Evolutionary conservation across 2,329 filamentous ascomycete species (phyloP).

Genomic region (Cryphonectria radicalis): DNA sequence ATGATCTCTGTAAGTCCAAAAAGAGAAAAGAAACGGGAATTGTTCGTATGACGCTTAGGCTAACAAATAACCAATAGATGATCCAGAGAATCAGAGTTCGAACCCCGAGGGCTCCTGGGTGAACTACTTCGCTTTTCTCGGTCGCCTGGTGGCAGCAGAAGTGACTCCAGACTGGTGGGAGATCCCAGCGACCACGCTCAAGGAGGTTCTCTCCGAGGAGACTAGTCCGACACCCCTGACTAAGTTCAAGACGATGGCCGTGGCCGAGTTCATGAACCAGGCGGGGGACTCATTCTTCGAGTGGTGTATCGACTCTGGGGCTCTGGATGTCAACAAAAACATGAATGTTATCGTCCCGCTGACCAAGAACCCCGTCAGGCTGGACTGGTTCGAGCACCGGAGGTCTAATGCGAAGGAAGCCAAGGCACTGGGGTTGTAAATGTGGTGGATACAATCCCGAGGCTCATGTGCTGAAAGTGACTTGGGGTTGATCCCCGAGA

Average conservation of each 20-base stretch:
- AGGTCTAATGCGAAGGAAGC: background rate
- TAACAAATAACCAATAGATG: conserved; percentile 12
- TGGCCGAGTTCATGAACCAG: conserved; percentile 29
- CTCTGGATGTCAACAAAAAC: conserved; percentile 22
- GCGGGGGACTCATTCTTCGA: conserved; percentile 26
- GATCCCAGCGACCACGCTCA: conserved; percentile 27
- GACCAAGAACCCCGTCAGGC: conserved; percentile 18
- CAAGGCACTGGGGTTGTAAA: background rate
- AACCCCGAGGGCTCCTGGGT: conserved; percentile 25
- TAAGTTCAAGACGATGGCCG: conserved; percentile 27
- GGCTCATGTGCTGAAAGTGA: background rate
- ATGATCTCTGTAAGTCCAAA: conserved; percentile 23
- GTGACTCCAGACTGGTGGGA: conserved; percentile 30
- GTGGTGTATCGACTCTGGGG: conserved; percentile 27
- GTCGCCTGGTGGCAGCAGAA: conserved; percentile 25
- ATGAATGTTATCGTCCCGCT: conserved; percentile 26
- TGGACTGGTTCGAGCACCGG: conserved; percentile 24
- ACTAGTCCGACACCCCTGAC: conserved; percentile 19
- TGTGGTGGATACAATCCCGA: background rate
- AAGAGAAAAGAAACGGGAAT: too few species aligned
- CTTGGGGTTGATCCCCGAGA: background rate
- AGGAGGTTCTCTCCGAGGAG: conserved; percentile 26
- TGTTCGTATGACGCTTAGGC: background rate
- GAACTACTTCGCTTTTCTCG: conserved; percentile 29
- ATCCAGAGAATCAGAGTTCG: conserved; percentile 25